Conservation (phyloP, 2,329 filamentous ascomycete species). For the Aspergillus luchuensis region DNA sequence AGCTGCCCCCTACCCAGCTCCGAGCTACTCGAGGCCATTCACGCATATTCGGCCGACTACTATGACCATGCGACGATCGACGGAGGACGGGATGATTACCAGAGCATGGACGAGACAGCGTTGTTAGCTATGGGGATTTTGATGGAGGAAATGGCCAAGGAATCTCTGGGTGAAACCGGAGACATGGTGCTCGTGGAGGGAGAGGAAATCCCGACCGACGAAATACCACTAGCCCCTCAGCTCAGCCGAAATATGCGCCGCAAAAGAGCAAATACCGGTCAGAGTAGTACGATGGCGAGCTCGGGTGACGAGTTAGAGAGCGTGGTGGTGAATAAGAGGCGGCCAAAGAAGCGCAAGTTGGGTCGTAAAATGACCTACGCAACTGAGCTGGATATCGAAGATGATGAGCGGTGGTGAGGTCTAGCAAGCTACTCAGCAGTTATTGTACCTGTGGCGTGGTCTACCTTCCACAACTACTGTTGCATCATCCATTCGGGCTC, state of each 20-base stretch:
- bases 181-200: slow-evolving; percentile 60
- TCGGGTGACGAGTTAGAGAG: slow-evolving; percentile 28
- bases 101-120: slow-evolving; percentile 64
- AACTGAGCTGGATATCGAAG: slow-evolving; percentile 27
- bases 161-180: slow-evolving; percentile 58
- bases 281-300: slow-evolving; percentile 23
- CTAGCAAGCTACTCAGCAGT: not conserved
- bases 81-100: slow-evolving; percentile 45
- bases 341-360: slow-evolving; percentile 31
- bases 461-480: not conserved
- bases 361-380: slow-evolving; percentile 19
- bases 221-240: slow-evolving; percentile 17
- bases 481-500: not conserved
- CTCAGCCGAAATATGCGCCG: slow-evolving; percentile 14
- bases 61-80: slow-evolving; percentile 46
- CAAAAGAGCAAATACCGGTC: slow-evolving; percentile 24
- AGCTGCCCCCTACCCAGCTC: slow-evolving; percentile 53
- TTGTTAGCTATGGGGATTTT: slow-evolving; percentile 62
- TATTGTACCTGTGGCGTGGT: not conserved
- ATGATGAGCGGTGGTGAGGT: slow-evolving; percentile 17
- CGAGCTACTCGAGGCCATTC: slow-evolving; percentile 59
- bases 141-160: slow-evolving; percentile 59
- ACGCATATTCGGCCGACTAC: slow-evolving; percentile 60
- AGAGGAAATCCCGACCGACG: slow-evolving; percentile 33
- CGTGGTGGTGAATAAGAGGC: slow-evolving; percentile 22